phyloP scores from a whole-genome alignment of 257 asterid species.

The Nicotiana paniculata region DNA sequence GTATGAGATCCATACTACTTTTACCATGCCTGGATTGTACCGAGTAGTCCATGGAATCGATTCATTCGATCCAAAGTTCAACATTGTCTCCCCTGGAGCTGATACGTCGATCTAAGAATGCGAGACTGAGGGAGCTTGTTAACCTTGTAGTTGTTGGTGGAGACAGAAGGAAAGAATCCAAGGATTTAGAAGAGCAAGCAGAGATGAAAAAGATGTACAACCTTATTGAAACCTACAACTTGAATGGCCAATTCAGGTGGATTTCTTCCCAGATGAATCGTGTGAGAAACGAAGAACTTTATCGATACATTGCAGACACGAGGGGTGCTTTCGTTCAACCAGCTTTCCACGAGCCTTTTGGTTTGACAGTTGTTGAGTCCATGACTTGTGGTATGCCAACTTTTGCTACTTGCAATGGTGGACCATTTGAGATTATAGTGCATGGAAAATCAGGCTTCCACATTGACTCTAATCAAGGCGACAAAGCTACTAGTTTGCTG shows the following conservation, averaged over 20 bases:
- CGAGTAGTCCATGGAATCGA: conserved; percentile 17
- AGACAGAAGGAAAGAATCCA: conserved; percentile 15
- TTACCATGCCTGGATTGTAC: conserved; percentile 18
- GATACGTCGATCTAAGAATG: conserved; percentile 16
- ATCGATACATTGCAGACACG: conserved; percentile 16
- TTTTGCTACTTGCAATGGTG: conserved; percentile 17
- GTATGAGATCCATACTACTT: conserved; percentile 15
- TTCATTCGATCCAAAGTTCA: conserved; percentile 14
- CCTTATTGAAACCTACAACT: conserved; percentile 11
- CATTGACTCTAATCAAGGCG: conserved; percentile 13
- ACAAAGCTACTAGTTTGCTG: conserved; percentile 2
- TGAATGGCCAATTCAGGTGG: conserved; percentile 22
- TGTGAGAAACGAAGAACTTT: conserved; percentile 16
- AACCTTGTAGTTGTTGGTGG: conserved; percentile 20
- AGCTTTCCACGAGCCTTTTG: conserved; percentile 13
- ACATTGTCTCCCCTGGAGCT: conserved; percentile 18
- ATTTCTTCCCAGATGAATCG: conserved; percentile 20
- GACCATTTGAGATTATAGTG: conserved; percentile 15
- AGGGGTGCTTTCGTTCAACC: conserved; percentile 16
- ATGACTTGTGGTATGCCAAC: conserved; percentile 15
- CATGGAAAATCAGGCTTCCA: conserved; percentile 19
- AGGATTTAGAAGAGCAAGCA: conserved; percentile 14
- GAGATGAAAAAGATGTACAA: conserved; percentile 17
- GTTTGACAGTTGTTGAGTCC: conserved; percentile 15
- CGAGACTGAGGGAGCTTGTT: conserved; percentile 12